A percentile compares a stretch with the other conserved stretches of the same genome.
phyloP scores from a whole-genome alignment of 2,329 filamentous ascomycete species.

The Seiridium unicorne region DNA sequence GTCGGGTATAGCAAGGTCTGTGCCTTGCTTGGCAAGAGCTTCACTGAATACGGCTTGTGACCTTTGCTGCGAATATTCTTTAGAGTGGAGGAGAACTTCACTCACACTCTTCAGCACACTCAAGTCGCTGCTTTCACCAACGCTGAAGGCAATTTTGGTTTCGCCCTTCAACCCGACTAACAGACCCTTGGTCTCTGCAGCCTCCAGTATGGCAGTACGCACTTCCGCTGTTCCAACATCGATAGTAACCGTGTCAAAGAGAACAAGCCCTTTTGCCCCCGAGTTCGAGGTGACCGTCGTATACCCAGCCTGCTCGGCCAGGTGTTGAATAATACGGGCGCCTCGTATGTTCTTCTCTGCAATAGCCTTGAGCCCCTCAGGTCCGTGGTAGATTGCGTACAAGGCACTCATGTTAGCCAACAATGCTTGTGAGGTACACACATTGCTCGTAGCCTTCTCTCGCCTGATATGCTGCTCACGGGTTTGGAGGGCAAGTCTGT shows the following conservation, averaged over 20 bases:
- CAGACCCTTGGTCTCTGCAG: conserved; percentile 49
- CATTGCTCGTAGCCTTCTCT: conserved; percentile 96
- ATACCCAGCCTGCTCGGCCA: conserved; percentile 62
- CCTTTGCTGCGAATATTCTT: conserved; percentile 3
- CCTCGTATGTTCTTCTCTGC: conserved; percentile 74
- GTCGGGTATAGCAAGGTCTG: conserved; percentile 49
- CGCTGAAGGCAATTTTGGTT: conserved; percentile 67
- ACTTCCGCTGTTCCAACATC: conserved; percentile 45
- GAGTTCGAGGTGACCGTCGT: conserved; percentile 59
- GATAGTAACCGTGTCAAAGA: conserved; percentile 82
- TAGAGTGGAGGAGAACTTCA: neutral
- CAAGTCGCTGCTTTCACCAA: conserved; percentile 71
- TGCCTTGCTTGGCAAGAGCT: conserved; percentile 30
- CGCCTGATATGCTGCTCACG: conserved; percentile 94
- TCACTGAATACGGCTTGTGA: conserved; percentile 42
- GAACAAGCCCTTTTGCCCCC: conserved; percentile 51
- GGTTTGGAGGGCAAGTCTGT: conserved; percentile 84
- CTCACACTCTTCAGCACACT: conserved; percentile 33
- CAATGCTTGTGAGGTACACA: conserved; percentile 92
- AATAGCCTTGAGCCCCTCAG: conserved; percentile 77
- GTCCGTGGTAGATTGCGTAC: conserved; percentile 93
- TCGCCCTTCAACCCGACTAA: conserved; percentile 63
- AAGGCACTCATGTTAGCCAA: conserved; percentile 95
- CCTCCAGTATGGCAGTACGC: conserved; percentile 49
- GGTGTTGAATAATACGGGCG: conserved; percentile 66